Percentiles rank a stretch among this genome's conserved stretches.
These are phyloP conservation scores for Anaeromyces robustus DNA, from an alignment of 192 early-diverging fungal genomes.

Conservation along the genomic window DNA sequence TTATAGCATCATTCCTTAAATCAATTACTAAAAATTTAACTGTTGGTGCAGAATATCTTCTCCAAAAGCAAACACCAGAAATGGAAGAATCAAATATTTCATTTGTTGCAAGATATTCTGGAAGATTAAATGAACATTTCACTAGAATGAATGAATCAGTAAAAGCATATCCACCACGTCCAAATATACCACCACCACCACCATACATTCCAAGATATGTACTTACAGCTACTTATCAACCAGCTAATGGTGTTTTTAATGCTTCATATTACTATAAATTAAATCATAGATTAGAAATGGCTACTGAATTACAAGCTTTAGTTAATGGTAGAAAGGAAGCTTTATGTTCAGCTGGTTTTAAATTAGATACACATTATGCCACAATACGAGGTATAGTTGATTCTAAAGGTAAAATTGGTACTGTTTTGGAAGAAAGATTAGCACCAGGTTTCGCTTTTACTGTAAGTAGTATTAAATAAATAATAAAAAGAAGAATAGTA, in stretches of 20 bases:
- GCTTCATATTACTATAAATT: slow-evolving; percentile 79
- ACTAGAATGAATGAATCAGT: slow-evolving; percentile 14
- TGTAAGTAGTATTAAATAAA: slow-evolving; percentile 19
- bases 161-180: slow-evolving; percentile 26
- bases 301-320: slow-evolving; percentile 74
- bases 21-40: slow-evolving; percentile 67
- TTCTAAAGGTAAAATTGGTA: slow-evolving; percentile 70
- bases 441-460: slow-evolving; percentile 83
- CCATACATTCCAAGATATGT: slow-evolving; percentile 32
- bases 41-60: slow-evolving; percentile 70
- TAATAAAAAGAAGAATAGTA: too few species aligned
- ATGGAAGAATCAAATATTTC: slow-evolving; percentile 61
- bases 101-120: slow-evolving; percentile 53
- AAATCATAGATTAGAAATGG: slow-evolving; percentile 87
- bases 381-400: slow-evolving; percentile 87
- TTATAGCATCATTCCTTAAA: slow-evolving; percentile 74
- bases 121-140: slow-evolving; percentile 15
- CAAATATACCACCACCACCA: slow-evolving; percentile 28
- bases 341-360: slow-evolving; percentile 86
- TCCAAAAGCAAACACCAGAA: slow-evolving; percentile 68
- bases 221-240: slow-evolving; percentile 24
- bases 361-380: slow-evolving; percentile 85
- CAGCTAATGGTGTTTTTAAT: slow-evolving; percentile 39
- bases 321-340: slow-evolving; percentile 63
- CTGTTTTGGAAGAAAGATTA: slow-evolving; percentile 89